These are phyloP conservation scores for Starmerella geochares DNA, from an alignment of 805 yeast species.

Conservation along the genomic window DNA sequence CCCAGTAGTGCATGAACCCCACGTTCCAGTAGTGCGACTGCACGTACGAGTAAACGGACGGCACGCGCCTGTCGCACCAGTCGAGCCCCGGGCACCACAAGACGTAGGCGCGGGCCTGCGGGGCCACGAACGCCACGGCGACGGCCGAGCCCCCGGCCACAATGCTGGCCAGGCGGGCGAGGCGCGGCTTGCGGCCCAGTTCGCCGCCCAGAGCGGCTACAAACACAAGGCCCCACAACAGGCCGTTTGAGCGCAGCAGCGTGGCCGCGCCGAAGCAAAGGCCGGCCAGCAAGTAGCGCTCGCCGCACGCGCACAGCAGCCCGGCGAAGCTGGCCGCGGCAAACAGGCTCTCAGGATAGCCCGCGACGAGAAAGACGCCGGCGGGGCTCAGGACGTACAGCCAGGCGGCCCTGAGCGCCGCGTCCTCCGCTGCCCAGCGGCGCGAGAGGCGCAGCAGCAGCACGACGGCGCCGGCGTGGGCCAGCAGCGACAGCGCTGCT, in stretches of 20 bases:
- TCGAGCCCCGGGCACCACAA: conserved; percentile 47
- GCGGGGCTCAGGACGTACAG: conserved; percentile 61
- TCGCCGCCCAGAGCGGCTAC: conserved; percentile 26
- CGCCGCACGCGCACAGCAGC: conserved; percentile 38
- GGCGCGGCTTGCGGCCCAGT: background rate
- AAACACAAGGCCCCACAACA: conserved; percentile 60
- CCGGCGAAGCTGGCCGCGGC: conserved; percentile 52
- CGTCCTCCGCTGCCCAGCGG: conserved; percentile 26
- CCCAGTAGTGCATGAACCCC: conserved; percentile 80
- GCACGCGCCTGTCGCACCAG: conserved; percentile 60
- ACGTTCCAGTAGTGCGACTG: conserved; percentile 76
- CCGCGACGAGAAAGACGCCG: conserved; percentile 63
- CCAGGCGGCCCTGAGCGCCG: conserved; percentile 30
- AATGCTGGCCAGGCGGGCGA: conserved; percentile 25
- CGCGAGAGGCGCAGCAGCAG: conserved; percentile 33
- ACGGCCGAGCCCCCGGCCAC: conserved; percentile 50
- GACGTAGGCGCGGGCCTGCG: conserved; percentile 46
- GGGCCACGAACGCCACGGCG: conserved; percentile 37
- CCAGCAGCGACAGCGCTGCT: conserved; percentile 41
- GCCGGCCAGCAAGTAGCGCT: conserved; percentile 43
- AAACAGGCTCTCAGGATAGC: conserved; percentile 69
- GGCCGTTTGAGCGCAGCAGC: conserved; percentile 63
- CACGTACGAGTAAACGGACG: conserved; percentile 57
- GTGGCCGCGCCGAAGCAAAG: conserved; percentile 46
- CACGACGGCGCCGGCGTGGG: conserved; percentile 43